phyloP scores from a whole-genome alignment of 1,284 basidiomycete genomes.

The Sporisorium graminicola region DNA sequence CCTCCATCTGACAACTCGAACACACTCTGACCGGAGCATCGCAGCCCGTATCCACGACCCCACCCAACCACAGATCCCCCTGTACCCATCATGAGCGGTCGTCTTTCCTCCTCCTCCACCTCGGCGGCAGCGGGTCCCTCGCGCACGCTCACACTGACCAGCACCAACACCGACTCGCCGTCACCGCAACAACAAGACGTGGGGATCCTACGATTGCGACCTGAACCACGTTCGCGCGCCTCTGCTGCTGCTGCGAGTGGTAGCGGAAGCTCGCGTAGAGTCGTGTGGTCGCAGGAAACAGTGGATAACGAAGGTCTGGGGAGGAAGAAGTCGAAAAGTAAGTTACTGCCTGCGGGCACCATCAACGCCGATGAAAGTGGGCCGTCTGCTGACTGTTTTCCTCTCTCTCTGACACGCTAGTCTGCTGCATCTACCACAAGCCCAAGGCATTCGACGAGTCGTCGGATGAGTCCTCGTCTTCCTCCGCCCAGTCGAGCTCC shows the following conservation, averaged over 20 bases:
- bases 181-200: neutral
- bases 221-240: neutral
- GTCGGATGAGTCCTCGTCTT: conserved; percentile 40
- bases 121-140: conserved; percentile 15
- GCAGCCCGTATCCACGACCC: too few relatives aligned
- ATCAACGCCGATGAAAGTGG: neutral
- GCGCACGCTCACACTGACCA: conserved; percentile 20
- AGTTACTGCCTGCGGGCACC: neutral
- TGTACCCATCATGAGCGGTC: neutral
- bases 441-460: conserved; percentile 65
- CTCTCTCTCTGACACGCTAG: neutral
- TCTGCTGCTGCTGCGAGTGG: neutral
- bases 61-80: neutral
- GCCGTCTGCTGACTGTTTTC: neutral
- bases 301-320: conserved; percentile 65
- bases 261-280: conserved; percentile 17
- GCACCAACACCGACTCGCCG: neutral
- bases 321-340: conserved; percentile 60
- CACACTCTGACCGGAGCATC: too few relatives aligned
- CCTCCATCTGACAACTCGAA: too few relatives aligned
- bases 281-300: conserved; percentile 64
- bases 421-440: conserved; percentile 69
- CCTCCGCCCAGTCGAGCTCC: neutral
- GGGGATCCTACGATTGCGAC: conserved; percentile 27
- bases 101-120: neutral